Evolutionary conservation across 768 basidiomycete species (phyloP), one percentile per base, ranked within the genome.

Genomic region (Baorangia bicolor): DNA sequence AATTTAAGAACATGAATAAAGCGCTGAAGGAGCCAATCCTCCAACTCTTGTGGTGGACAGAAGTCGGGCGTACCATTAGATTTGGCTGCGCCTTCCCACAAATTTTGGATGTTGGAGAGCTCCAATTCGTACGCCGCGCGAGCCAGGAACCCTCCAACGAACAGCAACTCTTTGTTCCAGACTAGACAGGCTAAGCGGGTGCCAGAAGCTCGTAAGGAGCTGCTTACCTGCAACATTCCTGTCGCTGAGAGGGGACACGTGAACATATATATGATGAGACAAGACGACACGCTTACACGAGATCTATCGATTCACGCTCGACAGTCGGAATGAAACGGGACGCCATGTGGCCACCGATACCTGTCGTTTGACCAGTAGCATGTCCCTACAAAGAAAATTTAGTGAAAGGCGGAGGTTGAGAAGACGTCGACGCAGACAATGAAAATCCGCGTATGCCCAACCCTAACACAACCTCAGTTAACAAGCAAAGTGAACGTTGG

Each of bases 301-400:
- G 76, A 71, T 92, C 94, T 59, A 95, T 88, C 0, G 89, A 90
- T 73, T 98, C 96, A 58, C 96, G 83, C 70, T 98, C 96, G 9
- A 98, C 95, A 0, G 95, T 98, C 11, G 94, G 92, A 53, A 98
- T 95, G 66, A 97, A 97, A 3, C 94, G 79, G 10, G 90, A 87
- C 0, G 92, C 78, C 63, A 88, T 77, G 55, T 87, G 82, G 0
- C 84, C 84, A 3, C 81, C 82, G 30, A 86, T 74, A 38, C 96
- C 95, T 1, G 94, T 96, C 11, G 94, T 96, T 73, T 98, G 96
- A 5, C 81, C 87, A 4, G 94, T 97, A 16, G 92, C 84, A 69
- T 95, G 93, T 14, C 93, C 92, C 90, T 92, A 49, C 18, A 39
- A 13, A 25, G n/a, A 44, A 21, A 40, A 8, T 23, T 65, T 5